Base-by-base conservation (phyloP, 1,284 basidiomycete species). In the Irpex lacteus region DNA sequence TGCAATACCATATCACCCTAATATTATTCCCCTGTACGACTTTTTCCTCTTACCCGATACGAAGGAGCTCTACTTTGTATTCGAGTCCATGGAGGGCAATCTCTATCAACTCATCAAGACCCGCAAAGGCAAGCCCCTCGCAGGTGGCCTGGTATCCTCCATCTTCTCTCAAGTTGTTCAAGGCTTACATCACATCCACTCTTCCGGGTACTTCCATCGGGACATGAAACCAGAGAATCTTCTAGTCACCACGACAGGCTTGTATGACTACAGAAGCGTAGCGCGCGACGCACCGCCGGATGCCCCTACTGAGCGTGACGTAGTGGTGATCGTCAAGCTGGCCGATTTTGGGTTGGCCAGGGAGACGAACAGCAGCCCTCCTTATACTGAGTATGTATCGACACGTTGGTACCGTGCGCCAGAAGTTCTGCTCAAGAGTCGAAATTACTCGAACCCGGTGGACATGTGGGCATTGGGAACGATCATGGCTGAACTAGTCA, bases 161-260 rank as follows among this genome's bases (percentile, higher is more conserved):
- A 96, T 98, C 72, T 98, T 98, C 76, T 88, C 88, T 64, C 98
- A 99, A 78, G 94, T 96, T 71, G 88, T 96, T 47, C 81, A 86
- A 9, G 98, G 98, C 38, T 85, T 99, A 44, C 83, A 95, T 72
- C 98, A 99, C 76, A 95, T 99, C 67, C 98, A 99, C 77, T 75
- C 82, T 15, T 83, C 91, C 58, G 97, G 97, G 63, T 99, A 98
- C 78, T 99, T 99, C 76, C 98, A 99, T 76, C 94, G 98, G 62
- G 98, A 99, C 77, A 97, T 99, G 95, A 99, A 99, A 78, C 98
- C 98, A 34, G 98, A 99, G 76, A 99, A 99, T 72, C 88, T 99
- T n/a, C 88, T 99, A 62, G 97, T 99, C 71, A 99, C 98, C n/a
- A 99, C 98, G 2, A 98, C 95, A 8, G 98, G 98, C 26, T 85